A percentile compares a stretch with the other conserved stretches of the same genome.
These are phyloP conservation scores for Pseudocohnilembus persalinus DNA, from an alignment of 169 alveolate species.

Conservation along the genomic window DNA sequence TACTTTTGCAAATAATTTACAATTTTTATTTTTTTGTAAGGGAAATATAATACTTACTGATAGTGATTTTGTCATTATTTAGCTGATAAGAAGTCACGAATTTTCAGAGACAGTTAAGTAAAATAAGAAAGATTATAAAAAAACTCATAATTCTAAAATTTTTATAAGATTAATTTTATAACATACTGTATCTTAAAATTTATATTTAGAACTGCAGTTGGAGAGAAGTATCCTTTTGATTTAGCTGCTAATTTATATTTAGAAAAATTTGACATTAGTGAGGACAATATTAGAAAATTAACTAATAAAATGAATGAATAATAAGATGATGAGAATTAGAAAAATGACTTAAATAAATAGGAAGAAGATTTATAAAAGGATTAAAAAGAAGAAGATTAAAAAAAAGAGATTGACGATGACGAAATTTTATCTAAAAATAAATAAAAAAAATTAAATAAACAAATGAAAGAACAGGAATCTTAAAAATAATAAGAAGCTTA, in stretches of 20 bases:
- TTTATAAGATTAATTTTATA: too few species aligned
- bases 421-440: conserved; percentile 15
- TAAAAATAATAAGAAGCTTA: too few species aligned
- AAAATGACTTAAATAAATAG: neutral
- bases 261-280: conserved; percentile 46
- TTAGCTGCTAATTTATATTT: conserved; percentile 54
- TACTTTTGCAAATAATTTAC: neutral
- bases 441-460: neutral
- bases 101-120: conserved; percentile 63
- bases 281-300: conserved; percentile 43
- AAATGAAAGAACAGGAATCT: too few species aligned
- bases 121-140: neutral
- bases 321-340: conserved; percentile 10
- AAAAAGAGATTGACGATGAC: conserved; percentile 5
- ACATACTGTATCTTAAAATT: neutral
- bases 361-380: conserved; percentile 2
- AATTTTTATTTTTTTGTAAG: neutral
- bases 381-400: conserved; percentile 32
- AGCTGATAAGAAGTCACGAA: conserved; percentile 73
- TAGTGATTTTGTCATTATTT: conserved; percentile 81
- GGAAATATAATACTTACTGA: conserved; percentile 95
- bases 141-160: neutral
- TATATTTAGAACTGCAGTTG: conserved; percentile 43
- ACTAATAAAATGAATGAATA: conserved; percentile 30
- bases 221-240: conserved; percentile 68